Conservation (phyloP, 2,329 filamentous ascomycete genomes). For the Microcyclospora pomicola region DNA sequence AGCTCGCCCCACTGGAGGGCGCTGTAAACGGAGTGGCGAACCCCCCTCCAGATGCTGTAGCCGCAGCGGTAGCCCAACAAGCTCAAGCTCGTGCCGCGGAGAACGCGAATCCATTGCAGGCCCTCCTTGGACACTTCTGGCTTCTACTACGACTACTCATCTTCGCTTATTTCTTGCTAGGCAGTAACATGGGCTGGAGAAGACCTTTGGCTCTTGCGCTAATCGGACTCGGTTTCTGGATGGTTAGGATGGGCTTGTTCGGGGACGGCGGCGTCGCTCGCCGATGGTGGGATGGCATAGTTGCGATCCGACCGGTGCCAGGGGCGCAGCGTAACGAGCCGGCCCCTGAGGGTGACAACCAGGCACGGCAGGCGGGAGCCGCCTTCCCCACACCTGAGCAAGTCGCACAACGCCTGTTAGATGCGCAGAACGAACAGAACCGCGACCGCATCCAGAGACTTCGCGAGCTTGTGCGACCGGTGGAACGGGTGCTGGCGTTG, state of each 20-base stretch:
- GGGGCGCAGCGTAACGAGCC: not conserved
- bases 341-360: not conserved
- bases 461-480: constrained; percentile 27
- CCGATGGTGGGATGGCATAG: constrained; percentile 31
- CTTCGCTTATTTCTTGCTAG: constrained; percentile 45
- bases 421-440: constrained; percentile 13
- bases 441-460: constrained; percentile 11
- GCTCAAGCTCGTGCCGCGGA: constrained; percentile 5
- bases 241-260: constrained; percentile 29
- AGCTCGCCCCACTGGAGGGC: not conserved
- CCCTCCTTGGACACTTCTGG: constrained; percentile 36
- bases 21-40: not conserved
- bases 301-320: constrained; percentile 4
- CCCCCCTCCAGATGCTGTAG: not conserved
- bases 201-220: constrained; percentile 28
- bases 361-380: not conserved
- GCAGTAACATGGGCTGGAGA: constrained; percentile 30
- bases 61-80: constrained; percentile 2
- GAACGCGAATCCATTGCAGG: constrained; percentile 14
- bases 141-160: constrained; percentile 44
- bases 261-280: constrained; percentile 25
- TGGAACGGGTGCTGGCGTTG: constrained; percentile 45
- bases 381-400: constrained; percentile 27
- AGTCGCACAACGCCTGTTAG: constrained; percentile 27
- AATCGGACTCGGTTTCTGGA: constrained; percentile 28